A percentile compares a stretch with the other conserved stretches of the same genome.
Evolutionary conservation across 768 basidiomycete species (phyloP).

Genomic region (Tricholoma matsutake): DNA sequence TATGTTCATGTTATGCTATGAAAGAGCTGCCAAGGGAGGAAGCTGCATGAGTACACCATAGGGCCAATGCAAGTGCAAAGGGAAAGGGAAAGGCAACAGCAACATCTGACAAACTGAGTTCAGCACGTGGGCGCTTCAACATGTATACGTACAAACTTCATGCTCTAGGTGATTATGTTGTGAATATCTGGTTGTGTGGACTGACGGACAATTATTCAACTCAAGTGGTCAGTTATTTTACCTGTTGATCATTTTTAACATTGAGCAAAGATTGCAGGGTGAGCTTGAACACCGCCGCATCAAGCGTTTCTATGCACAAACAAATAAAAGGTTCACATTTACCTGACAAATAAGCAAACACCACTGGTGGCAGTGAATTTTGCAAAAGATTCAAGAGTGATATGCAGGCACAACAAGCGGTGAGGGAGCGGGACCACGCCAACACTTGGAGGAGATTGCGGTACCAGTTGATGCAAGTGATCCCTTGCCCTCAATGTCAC

Average conservation of each 20-base stretch:
- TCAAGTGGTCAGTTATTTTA: slow-evolving; percentile 8
- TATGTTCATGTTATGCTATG: slow-evolving; percentile 2
- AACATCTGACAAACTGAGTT: neutral
- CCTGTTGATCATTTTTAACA: neutral
- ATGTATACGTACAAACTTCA: slow-evolving; percentile 9
- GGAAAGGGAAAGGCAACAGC: neutral
- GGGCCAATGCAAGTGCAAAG: neutral
- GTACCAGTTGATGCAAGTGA: too few relatives aligned
- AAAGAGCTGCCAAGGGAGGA: slow-evolving; percentile 9
- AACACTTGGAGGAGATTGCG: neutral
- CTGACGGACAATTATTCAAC: slow-evolving; percentile 15
- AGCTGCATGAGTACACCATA: slow-evolving; percentile 2
- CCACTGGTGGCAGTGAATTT: neutral
- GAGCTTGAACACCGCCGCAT: slow-evolving; percentile 9
- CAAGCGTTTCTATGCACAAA: slow-evolving; percentile 6
- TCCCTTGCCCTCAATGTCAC: too few relatives aligned
- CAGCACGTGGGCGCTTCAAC: neutral
- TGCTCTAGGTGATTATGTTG: slow-evolving; percentile 12
- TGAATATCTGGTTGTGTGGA: slow-evolving; percentile 1
- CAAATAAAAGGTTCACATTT: neutral
- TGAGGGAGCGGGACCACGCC: neutral
- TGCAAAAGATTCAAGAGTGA: neutral
- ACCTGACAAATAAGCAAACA: slow-evolving; percentile 3
- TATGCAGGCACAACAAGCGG: neutral
- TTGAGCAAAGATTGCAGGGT: slow-evolving; percentile 2